Base-by-base conservation (phyloP, 2,329 filamentous ascomycete genomes). In the Clathrospora elynae region DNA sequence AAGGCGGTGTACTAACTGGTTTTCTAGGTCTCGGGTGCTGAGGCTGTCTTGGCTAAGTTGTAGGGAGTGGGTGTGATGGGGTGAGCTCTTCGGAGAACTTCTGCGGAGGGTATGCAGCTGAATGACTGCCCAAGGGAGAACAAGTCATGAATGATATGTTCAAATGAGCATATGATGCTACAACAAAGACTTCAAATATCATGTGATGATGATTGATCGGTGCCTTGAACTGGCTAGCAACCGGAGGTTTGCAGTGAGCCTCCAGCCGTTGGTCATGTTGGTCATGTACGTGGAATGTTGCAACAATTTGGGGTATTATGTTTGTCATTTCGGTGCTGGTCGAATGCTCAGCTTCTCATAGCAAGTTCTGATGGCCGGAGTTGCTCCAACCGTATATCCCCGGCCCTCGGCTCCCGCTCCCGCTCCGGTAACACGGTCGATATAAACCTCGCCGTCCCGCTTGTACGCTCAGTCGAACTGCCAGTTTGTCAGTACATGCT, bases 21-120 rank as follows among this genome's bases (percentile, higher is more conserved):
- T 71, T 55, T 6, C 43, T 57, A 78, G 70, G 73, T 79, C 45
- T 75, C 73, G 23, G 70, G 71, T 22, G 76, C 73, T 38, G 75
- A 78, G 14, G 67, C 73, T 45, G 70, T 78, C 35, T 67, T 77
- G 37, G 66, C 75, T 33, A 76, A 78, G 66, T 63, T 78, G 58
- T 79, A 59, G 29, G 36, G 19, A 24, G 16, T 40, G 28, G 19
- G 29, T 16, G 28, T n/a, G n/a, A n/a, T n/a, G n/a, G n/a, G n/a
- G n/a, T n/a, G n/a, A n/a, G n/a, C n/a, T n/a, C n/a, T n/a, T n/a
- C n/a, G n/a, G n/a, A n/a, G n/a, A n/a, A n/a, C n/a, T n/a, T n/a
- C n/a, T n/a, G n/a, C n/a, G n/a, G n/a, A n/a, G n/a, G n/a, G n/a
- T n/a, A n/a, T n/a, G n/a, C n/a, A n/a, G n/a, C n/a, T n/a, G n/a